Evolutionary conservation across 495 filamentous ascomycete species (phyloP).

Genomic region (Hypoxylon cercidicola): DNA sequence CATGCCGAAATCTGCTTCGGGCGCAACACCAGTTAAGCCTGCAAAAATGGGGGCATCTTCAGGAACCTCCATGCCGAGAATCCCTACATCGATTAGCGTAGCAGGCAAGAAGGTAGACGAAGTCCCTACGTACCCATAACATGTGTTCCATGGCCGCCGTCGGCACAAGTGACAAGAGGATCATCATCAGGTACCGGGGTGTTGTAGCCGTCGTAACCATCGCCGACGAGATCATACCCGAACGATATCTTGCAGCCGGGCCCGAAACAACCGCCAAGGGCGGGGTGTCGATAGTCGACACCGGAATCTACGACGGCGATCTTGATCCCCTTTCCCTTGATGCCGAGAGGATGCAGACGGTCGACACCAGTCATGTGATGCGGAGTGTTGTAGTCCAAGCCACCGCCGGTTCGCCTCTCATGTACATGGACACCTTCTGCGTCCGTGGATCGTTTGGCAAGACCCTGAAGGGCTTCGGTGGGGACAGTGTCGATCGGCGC

Average conservation of each 20-base stretch:
- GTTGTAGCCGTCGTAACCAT: constrained; percentile 33
- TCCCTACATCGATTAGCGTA: background rate
- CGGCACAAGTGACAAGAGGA: constrained; percentile 41
- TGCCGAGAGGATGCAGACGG: constrained; percentile 14
- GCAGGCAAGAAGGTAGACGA: background rate
- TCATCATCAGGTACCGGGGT: constrained; percentile 42
- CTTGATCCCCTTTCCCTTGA: constrained; percentile 20
- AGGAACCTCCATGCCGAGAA: constrained; percentile 6
- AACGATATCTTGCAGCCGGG: constrained; percentile 48
- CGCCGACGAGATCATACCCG: constrained; percentile 46
- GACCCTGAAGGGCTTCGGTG: background rate
- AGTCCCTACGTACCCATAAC: constrained; percentile 9
- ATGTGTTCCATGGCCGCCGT: constrained; percentile 13
- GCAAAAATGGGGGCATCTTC: background rate
- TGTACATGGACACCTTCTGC: background rate
- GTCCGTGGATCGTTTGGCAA: constrained; percentile 2
- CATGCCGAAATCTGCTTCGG: constrained; percentile 6
- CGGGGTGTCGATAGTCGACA: constrained; percentile 52
- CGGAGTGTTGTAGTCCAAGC: constrained; percentile 6
- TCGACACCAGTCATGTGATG: constrained; percentile 18
- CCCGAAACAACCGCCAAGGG: constrained; percentile 34
- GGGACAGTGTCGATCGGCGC: background rate
- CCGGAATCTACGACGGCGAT: constrained; percentile 23
- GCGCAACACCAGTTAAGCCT: constrained; percentile 13
- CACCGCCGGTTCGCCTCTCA: background rate